Base-by-base conservation (phyloP, 2,329 filamentous ascomycete genomes). In the Nemania abortiva region DNA sequence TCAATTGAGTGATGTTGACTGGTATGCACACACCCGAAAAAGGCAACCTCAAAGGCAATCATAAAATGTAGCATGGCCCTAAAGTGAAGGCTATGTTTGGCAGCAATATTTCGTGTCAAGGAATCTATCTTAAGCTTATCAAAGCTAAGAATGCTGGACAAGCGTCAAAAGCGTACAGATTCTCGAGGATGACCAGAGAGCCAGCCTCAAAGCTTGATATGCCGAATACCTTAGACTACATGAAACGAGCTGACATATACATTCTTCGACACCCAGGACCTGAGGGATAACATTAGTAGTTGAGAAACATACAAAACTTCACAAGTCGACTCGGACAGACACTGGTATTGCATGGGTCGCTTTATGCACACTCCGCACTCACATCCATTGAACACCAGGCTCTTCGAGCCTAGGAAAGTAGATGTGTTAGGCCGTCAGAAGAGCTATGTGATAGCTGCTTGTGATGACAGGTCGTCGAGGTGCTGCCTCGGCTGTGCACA, bases 1-100 rank as follows among this genome's bases (percentile, higher is more conserved):
- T 69, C 95, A 98, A 80, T 88, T 98, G 68, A 97, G 94, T 81
- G 96, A 99, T 82, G 93, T 99, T 80, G 95, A 99, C 81, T 99
- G 96, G 96, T 98, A 95, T 84, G 85, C 73, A 69, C 74, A 63
- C 69, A 72, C 76, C 75, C 75, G 70, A 24, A 22, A 71, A 27
- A 72, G 65, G 57, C 60, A 73, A 68, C 39, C 68, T 62, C 15
- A 69, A 42, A 63, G 47, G 42, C 49, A 60, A 54, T 52, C 15
- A 55, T 11, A 11, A 50, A 55, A 24, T 31, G 29, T 45, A 68
- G 64, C 50, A 66, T 58, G 47, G 42, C 63, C 54, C 39, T 68
- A 55, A 69, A 71, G 69, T 67, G 29, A 60, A 47, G 65, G 66
- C 52, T 60, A 39, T 53, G 59, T 63, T 70, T 70, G 60, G 34